A percentile compares a stretch with the other conserved stretches of the same genome.
phyloP scores from a whole-genome alignment of 2,329 filamentous ascomycete species.

The Pezicula rhizophila region DNA sequence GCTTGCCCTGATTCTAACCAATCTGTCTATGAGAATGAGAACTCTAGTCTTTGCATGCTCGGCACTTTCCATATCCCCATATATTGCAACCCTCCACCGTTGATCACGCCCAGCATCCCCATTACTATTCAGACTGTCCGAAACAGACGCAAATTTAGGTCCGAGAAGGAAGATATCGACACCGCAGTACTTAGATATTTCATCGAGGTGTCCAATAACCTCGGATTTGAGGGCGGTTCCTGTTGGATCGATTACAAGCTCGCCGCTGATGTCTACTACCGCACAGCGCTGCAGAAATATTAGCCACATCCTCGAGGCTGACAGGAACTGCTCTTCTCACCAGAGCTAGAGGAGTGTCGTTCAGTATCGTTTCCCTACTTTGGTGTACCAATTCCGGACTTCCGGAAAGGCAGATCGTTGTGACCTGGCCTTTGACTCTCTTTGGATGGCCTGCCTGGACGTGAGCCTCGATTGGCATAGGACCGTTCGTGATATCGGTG shows the following conservation, averaged over 20 bases:
- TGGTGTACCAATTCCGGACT: constrained; percentile 82
- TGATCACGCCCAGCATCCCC: constrained; percentile 76
- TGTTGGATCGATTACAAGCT: constrained; percentile 72
- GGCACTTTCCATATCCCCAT: constrained; percentile 88
- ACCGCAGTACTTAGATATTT: constrained; percentile 80
- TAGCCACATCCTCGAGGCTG: constrained; percentile 16
- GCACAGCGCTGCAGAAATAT: constrained; percentile 67
- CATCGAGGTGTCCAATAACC: constrained; percentile 80
- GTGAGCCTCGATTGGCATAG: constrained; percentile 71
- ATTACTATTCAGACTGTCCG: constrained; percentile 66
- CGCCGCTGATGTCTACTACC: constrained; percentile 87
- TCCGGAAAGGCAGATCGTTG: constrained; percentile 87
- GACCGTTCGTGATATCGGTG: constrained; percentile 67
- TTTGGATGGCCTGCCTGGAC: constrained; percentile 80
- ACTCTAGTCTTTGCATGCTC: constrained; percentile 96
- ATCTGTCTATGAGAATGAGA: constrained; percentile 83
- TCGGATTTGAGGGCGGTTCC: constrained; percentile 64
- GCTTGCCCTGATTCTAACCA: constrained; percentile 13
- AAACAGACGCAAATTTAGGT: constrained; percentile 77
- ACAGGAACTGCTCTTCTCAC: constrained; percentile 37
- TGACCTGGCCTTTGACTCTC: constrained; percentile 60
- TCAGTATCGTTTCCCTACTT: constrained; percentile 83
- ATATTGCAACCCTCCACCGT: constrained; percentile 87
- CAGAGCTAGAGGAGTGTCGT: constrained; percentile 86
- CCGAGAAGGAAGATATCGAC: constrained; percentile 95